Conservation (phyloP, 306 rosid species). For the Arachis stenosperma region DNA sequence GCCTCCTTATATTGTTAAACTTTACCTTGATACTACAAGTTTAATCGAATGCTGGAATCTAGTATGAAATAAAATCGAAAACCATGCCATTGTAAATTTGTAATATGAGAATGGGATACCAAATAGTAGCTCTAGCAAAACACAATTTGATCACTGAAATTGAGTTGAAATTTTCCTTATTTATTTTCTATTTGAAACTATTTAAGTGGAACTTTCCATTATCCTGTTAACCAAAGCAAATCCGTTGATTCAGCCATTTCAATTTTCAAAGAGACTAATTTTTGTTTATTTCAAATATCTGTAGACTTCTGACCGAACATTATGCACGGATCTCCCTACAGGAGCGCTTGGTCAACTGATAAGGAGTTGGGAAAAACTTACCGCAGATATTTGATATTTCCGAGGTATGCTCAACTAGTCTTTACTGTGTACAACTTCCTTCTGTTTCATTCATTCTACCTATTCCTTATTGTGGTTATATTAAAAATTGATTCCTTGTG, state of each 20-base stretch:
- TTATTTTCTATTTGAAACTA: neutral
- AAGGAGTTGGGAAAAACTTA: constrained; percentile 69
- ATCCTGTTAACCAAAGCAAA: neutral
- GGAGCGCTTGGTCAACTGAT: constrained; percentile 63
- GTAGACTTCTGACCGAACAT: constrained; percentile 37
- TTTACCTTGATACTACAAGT: neutral
- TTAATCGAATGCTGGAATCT: constrained; percentile 9
- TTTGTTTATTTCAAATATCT: constrained; percentile 22
- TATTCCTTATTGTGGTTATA: constrained; percentile 20
- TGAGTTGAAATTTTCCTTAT: too few relatives aligned
- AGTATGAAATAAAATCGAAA: constrained; percentile 23
- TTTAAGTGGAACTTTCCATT: constrained; percentile 7
- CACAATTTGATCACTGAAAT: too few relatives aligned
- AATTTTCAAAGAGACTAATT: constrained; percentile 3
- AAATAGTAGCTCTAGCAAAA: neutral
- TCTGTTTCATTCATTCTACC: constrained; percentile 14
- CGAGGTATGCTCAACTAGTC: constrained; percentile 60
- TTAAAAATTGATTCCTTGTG: constrained; percentile 8
- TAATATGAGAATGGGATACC: constrained; percentile 8
- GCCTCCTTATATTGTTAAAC: constrained; percentile 22
- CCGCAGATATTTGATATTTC: constrained; percentile 43
- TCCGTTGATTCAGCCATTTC: constrained; percentile 30
- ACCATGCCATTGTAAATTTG: neutral
- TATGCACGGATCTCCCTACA: constrained; percentile 76
- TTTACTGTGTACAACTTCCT: constrained; percentile 6